Conservation (phyloP, 1,139 yeast species). For the Suhomyces bolitotheri region DNA sequence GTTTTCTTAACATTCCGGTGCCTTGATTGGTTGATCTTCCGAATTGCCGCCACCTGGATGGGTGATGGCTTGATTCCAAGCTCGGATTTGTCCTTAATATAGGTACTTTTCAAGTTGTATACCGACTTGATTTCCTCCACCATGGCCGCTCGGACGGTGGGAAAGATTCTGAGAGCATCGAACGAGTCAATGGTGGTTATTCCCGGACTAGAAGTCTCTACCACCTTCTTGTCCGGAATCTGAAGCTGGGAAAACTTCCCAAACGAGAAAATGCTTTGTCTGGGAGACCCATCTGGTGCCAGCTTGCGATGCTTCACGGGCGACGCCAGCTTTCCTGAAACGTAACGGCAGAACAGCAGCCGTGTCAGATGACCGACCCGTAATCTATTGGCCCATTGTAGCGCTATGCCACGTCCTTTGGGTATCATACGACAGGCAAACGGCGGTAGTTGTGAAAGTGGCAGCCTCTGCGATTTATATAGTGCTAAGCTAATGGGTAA, state of each 20-base stretch:
- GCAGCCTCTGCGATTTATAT: conserved; percentile 4
- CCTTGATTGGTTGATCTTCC: conserved; percentile 44
- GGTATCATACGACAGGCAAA: too few relatives aligned
- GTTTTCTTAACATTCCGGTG: conserved; percentile 17
- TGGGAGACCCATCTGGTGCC: not conserved
- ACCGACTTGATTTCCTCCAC: conserved; percentile 56
- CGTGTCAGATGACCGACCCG: not conserved
- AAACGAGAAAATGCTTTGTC: conserved; percentile 13
- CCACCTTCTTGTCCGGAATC: conserved; percentile 16
- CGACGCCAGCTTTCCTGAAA: not conserved
- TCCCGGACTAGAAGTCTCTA: conserved; percentile 22
- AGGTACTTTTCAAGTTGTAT: conserved; percentile 43
- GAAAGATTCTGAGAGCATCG: conserved; percentile 63
- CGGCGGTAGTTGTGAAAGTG: too few relatives aligned
- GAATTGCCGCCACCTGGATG: conserved; percentile 46
- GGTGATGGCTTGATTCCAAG: conserved; percentile 42
- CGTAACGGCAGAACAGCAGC: not conserved
- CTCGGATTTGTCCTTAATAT: conserved; percentile 32
- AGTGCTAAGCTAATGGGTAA: conserved; percentile 4
- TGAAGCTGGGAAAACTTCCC: conserved; percentile 25
- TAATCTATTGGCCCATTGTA: too few relatives aligned
- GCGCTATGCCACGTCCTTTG: too few relatives aligned
- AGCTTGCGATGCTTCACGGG: not conserved
- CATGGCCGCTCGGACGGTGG: conserved; percentile 65
- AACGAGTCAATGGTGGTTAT: conserved; percentile 51